phyloP scores from a whole-genome alignment of 768 basidiomycete species.

The Trametes maxima region DNA sequence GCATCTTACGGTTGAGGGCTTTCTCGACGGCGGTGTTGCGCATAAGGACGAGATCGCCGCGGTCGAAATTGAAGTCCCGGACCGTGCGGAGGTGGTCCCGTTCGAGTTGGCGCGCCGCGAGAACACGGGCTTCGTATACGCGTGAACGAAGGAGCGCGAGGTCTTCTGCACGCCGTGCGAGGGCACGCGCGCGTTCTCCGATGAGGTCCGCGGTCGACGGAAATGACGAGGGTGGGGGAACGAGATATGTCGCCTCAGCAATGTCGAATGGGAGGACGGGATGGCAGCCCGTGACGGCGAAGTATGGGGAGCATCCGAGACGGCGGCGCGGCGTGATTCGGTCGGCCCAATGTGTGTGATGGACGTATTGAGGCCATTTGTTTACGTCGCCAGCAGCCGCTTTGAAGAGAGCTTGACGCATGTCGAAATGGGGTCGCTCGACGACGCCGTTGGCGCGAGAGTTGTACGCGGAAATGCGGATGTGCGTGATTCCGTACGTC shows the following conservation, averaged over 20 bases:
- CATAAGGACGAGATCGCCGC: conserved; percentile 34
- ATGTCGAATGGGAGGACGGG: conserved; percentile 26
- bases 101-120: conserved; percentile 23
- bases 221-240: conserved; percentile 6
- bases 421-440: conserved; percentile 26
- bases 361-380: conserved; percentile 28
- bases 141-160: conserved; percentile 6
- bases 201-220: conserved; percentile 24
- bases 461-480: conserved; percentile 28
- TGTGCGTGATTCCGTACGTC: conserved; percentile 40
- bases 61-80: conserved; percentile 30
- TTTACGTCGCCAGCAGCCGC: conserved; percentile 19
- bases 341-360: conserved; percentile 41
- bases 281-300: conserved; percentile 22
- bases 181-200: conserved; percentile 10
- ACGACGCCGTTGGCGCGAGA: too few species aligned
- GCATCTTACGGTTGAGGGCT: conserved; percentile 29
- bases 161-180: conserved; percentile 23
- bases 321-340: conserved; percentile 32
- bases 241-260: conserved; percentile 23
- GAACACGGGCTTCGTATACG: conserved; percentile 10
- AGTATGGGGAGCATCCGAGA: conserved; percentile 37
- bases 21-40: conserved; percentile 33
- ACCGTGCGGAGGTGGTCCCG: conserved; percentile 22
- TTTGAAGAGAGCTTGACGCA: conserved; percentile 28